phyloP scores from a whole-genome alignment of 305 asterid genomes.

The Fraxinus xanthoxyloides region DNA sequence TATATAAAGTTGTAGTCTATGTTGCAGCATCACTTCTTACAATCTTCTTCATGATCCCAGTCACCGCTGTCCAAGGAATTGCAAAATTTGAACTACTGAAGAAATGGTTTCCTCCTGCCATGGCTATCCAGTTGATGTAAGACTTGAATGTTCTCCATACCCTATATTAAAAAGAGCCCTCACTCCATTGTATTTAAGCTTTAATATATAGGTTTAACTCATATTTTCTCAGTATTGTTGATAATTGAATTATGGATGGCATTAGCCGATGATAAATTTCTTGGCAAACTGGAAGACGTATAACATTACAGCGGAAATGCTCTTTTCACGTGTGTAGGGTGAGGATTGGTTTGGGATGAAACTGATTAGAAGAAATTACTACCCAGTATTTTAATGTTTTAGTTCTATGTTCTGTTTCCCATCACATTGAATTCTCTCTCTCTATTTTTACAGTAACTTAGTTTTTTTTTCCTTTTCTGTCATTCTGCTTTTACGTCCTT shows the following conservation, averaged over 20 bases:
- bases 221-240: background rate
- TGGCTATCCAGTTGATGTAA: conserved; percentile 84
- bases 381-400: background rate
- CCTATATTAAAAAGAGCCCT: background rate
- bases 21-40: conserved; percentile 68
- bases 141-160: conserved; percentile 22
- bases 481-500: background rate
- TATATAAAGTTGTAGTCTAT: conserved; percentile 56
- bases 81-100: conserved; percentile 70
- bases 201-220: background rate
- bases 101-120: conserved; percentile 96
- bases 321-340: background rate
- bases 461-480: background rate
- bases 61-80: conserved; percentile 88
- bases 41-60: conserved; percentile 88
- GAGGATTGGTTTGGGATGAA: background rate
- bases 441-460: background rate
- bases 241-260: background rate
- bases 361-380: background rate
- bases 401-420: background rate
- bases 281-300: background rate
- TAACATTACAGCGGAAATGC: background rate
- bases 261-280: background rate
- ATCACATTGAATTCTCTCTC: background rate
- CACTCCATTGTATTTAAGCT: background rate